A percentile compares a stretch with the other conserved stretches of the same genome.
Evolutionary conservation across 2,329 filamentous ascomycete species (phyloP).

Genomic region (Aspergillus thermomutatus): DNA sequence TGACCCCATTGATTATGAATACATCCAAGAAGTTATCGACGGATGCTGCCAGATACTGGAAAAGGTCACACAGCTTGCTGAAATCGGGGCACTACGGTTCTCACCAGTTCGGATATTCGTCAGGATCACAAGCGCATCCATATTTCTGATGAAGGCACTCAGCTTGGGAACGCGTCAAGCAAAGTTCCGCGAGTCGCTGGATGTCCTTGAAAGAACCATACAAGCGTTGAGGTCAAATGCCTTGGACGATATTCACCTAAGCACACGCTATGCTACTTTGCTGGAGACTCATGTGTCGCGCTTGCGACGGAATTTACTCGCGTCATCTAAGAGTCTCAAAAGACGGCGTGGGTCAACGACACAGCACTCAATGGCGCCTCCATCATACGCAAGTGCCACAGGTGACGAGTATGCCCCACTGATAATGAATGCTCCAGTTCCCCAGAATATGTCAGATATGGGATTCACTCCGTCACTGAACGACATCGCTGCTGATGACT

Average conservation of each 20-base stretch:
- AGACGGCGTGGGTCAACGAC: slow-evolving; percentile 22
- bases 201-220: slow-evolving; percentile 48
- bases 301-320: slow-evolving; percentile 37
- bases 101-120: slow-evolving; percentile 54
- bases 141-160: slow-evolving; percentile 52
- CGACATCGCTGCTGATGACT: slow-evolving; percentile 37
- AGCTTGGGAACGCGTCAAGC: slow-evolving; percentile 50
- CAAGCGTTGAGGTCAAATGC: slow-evolving; percentile 48
- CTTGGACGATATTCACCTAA: slow-evolving; percentile 52
- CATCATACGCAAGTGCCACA: slow-evolving; percentile 16
- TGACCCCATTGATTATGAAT: slow-evolving; percentile 51
- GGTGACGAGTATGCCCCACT: slow-evolving; percentile 21
- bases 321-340: slow-evolving; percentile 29
- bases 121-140: slow-evolving; percentile 53
- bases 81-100: slow-evolving; percentile 47
- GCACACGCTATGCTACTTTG: slow-evolving; percentile 49
- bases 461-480: slow-evolving; percentile 28
- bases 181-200: slow-evolving; percentile 47
- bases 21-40: slow-evolving; percentile 56
- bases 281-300: slow-evolving; percentile 46
- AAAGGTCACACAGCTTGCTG: slow-evolving; percentile 48
- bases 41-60: slow-evolving; percentile 52
- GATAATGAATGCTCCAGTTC: slow-evolving; percentile 15
- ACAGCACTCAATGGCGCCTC: slow-evolving; percentile 29
- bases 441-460: slow-evolving; percentile 26